phyloP scores from a whole-genome alignment of 148 eudicot genomes.

The Camellia sinensis region DNA sequence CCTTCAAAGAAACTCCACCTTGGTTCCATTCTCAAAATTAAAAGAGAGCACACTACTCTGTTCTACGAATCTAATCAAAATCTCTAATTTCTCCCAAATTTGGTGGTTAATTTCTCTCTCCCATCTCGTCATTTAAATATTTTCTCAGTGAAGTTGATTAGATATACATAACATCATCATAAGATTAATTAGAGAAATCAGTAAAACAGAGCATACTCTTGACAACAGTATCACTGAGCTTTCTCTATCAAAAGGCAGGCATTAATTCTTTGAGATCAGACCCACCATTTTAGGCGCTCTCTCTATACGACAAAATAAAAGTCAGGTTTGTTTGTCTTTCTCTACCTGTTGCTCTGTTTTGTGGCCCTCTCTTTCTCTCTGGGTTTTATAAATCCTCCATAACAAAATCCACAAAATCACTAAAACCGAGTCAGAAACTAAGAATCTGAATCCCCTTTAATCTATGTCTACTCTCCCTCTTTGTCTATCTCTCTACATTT shows the following conservation, averaged over 20 bases:
- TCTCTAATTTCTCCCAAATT: background rate
- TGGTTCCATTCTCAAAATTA: background rate
- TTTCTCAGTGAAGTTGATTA: background rate
- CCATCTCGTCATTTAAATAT: background rate
- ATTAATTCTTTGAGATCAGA: constrained; percentile 1
- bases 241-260: constrained; percentile 17
- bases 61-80: background rate
- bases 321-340: background rate
- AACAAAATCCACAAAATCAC: constrained; percentile 2
- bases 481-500: background rate
- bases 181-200: background rate
- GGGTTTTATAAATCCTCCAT: constrained; percentile 17
- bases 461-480: background rate
- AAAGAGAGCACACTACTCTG: background rate
- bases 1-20: background rate
- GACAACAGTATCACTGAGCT: background rate
- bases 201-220: background rate
- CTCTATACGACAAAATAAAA: constrained; percentile 1
- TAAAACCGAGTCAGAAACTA: constrained; percentile 1
- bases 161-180: background rate
- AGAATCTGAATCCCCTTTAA: background rate
- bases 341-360: constrained; percentile 14
- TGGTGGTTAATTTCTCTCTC: background rate
- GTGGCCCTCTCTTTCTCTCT: constrained; percentile 1
- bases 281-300: background rate